These are phyloP conservation scores for Trichosporon ovoides DNA, from an alignment of 1,284 basidiomycete species.

Conservation along the genomic window DNA sequence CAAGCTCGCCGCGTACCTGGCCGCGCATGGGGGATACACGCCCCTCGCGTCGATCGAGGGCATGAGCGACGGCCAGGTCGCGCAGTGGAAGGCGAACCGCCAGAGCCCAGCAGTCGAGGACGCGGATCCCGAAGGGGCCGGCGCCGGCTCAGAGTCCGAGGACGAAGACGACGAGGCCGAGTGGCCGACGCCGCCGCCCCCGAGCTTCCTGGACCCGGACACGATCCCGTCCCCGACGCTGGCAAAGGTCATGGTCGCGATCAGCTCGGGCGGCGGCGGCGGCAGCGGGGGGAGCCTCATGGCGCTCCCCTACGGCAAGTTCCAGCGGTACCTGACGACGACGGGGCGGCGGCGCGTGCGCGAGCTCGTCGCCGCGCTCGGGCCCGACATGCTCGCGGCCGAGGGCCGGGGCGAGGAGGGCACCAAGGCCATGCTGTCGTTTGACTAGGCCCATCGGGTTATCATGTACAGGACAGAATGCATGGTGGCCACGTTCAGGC, in stretches of 20 bases:
- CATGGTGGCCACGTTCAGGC: not conserved
- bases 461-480: not conserved
- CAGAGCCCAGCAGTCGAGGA: not conserved
- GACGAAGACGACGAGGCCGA: slow-evolving; percentile 18
- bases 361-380: slow-evolving; percentile 17
- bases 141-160: slow-evolving; percentile 7
- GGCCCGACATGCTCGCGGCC: slow-evolving; percentile 12
- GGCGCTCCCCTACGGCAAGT: slow-evolving; percentile 14
- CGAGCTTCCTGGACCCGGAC: slow-evolving; percentile 34
- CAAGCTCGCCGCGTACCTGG: slow-evolving; percentile 60
- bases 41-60: slow-evolving; percentile 32
- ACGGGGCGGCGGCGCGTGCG: not conserved
- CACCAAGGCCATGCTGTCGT: slow-evolving; percentile 12
- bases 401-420: not conserved
- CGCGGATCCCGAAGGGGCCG: not conserved
- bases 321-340: not conserved
- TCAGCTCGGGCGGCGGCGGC: slow-evolving; percentile 8
- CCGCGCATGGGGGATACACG: slow-evolving; percentile 52
- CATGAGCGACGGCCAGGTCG: not conserved
- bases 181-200: slow-evolving; percentile 38
- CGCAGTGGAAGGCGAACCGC: slow-evolving; percentile 9
- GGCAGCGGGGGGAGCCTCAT: too few species aligned
- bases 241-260: slow-evolving; percentile 29
- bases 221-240: slow-evolving; percentile 22
- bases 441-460: not conserved